Evolutionary conservation across 2,329 filamentous ascomycete genomes (phyloP), one percentile per base, ranked within the genome.

Genomic region (Beauveria pseudobassiana): DNA sequence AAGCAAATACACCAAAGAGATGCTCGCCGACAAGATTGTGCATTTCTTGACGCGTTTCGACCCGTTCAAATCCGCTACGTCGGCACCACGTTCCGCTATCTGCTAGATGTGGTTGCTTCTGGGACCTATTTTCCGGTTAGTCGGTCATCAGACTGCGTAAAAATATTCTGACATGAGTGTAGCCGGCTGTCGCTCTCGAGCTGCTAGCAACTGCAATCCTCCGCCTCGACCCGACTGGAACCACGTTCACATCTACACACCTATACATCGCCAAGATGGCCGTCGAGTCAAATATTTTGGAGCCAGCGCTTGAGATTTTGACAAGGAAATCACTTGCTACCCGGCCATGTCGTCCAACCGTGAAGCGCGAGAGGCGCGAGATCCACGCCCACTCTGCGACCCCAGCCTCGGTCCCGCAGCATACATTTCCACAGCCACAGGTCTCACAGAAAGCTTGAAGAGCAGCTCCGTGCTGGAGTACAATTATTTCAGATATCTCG

Each of bases 201-300:
- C 67, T 77, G 9, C 70, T 83, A 8, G 72, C 79, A 7, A 71
- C 71, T 2, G 87, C 86, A 3, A 80, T 93, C 65, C 74, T 86
- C 14, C 82, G 82, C 59, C 76, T 93, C 62, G 88, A 93, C 65
- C 86, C 88, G 1, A 80, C 81, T 14, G 84, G 82, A 30, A 82
- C 82, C 55, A 82, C 88, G 57, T 84, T 91, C 66, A 91, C 88
- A 5, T 81, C 81, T 5, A 79, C 78, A 30, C 88, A 91, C 67
- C 71, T 87, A 43, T 69, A 74, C 16, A 77, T 90, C 38, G 78
- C 82, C 34, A 82, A 78, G 48, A 71, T 87, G 12, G 87, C 88
- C 50, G 82, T 85, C 70, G 76, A 82, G 58, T 79, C 80, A 38
- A 74, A 82, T 65, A 71, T 71, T 45, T 82, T 84, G 62, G 77